Evolutionary conservation across 768 basidiomycete genomes (phyloP), one percentile per base, ranked within the genome.

Genomic region (Suillus brevipes): DNA sequence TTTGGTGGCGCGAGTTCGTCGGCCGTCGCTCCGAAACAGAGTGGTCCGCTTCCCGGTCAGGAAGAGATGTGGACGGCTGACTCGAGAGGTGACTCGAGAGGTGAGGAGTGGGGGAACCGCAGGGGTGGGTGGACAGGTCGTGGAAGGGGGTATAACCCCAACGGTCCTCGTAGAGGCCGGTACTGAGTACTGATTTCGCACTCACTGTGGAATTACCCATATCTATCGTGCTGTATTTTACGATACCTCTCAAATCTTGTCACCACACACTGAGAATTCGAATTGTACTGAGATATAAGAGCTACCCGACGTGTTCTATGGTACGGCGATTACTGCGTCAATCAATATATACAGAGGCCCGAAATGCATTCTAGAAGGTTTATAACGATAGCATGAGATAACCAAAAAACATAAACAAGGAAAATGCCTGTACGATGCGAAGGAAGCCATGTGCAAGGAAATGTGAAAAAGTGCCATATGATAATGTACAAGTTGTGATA

Each of bases 11-110:
- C 71, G 16, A 74, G 73, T 6, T 60, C 57, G 10, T 71, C 66
- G 68, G 70, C 70, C 71, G 71, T 69, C 70, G 76, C 70, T 71
- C 77, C 76, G 74, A 74, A 68, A 71, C 77, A 71, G 56, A 62
- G 68, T 68, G 64, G 79, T 13, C 76, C 82, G 63, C 69, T 83
- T 60, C 82, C 82, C 7, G 77, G 79, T 50, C 87, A 87, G 68
- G 84, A 85, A 45, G 86, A 89, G 38, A 78, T 83, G 74, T 83
- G 81, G 72, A 75, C 79, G 4, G 71, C 71, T 4, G 77, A 73
- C 1, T 79, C 78, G 0, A 69, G 73, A 23, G 73, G 65, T 42
- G 40, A 40, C 0, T 40, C 38, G 13, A 40, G 38, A 40, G 49
- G 49, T 40, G 81, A 82, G 23, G 81, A 82, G 0, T 80, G 80